Conservation (phyloP, 371 early-diverging fungal species). For the Smittium mucronatum region DNA sequence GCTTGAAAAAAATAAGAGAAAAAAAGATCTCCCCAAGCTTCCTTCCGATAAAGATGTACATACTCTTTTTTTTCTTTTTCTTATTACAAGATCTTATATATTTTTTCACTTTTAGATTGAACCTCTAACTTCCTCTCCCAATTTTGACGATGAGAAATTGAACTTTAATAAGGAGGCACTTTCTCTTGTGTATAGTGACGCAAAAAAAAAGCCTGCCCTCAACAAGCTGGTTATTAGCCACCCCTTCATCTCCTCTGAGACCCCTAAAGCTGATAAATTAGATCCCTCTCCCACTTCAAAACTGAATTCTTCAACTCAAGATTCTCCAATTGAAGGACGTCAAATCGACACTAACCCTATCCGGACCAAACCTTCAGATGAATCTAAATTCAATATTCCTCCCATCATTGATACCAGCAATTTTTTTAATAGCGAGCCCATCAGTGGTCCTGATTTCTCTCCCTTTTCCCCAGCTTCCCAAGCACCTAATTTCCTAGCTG, state of each 20-base stretch:
- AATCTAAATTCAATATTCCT: no score
- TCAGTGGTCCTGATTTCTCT: no score
- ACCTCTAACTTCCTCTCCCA: background rate
- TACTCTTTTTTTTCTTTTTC: background rate
- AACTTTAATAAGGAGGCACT: background rate
- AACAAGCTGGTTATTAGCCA: background rate
- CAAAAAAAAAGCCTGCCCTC: background rate
- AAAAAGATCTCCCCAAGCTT: constrained; percentile 31
- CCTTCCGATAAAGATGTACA: constrained; percentile 8
- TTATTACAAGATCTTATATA: background rate
- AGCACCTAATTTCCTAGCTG: background rate
- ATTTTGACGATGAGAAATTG: background rate
- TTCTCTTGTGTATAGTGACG: background rate
- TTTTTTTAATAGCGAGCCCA: background rate
- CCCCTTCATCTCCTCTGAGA: background rate
- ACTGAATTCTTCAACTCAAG: background rate
- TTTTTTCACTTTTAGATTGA: background rate
- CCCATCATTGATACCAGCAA: background rate
- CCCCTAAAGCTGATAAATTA: background rate
- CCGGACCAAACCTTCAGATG: background rate
- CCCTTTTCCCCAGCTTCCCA: background rate
- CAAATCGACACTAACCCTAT: background rate
- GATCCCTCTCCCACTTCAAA: background rate
- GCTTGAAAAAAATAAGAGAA: constrained; percentile 22
- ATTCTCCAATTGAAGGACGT: background rate